A percentile compares a stretch with the other conserved stretches of the same genome.
Conservation (phyloP, 192 early-diverging fungal species). For the Lobulomyces angularis region DNA sequence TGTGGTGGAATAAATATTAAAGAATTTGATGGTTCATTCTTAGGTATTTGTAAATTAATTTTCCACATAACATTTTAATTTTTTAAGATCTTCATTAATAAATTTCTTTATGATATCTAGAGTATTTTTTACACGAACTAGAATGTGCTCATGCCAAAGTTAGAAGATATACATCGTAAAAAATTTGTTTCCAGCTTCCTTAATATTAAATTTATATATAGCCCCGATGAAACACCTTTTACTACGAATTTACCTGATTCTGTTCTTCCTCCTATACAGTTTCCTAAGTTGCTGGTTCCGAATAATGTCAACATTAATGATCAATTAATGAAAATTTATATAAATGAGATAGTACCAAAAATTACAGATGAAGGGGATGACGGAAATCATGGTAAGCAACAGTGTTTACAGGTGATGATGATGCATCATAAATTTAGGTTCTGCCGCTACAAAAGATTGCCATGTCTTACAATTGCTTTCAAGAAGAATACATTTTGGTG, state of each 20-base stretch:
- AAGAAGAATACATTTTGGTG: slow-evolving; percentile 89
- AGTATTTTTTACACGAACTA: slow-evolving; percentile 81
- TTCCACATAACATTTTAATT: no score
- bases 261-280: slow-evolving; percentile 71
- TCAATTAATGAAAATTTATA: slow-evolving; percentile 70
- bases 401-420: slow-evolving; percentile 64
- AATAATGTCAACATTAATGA: slow-evolving; percentile 80
- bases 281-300: slow-evolving; percentile 56
- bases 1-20: slow-evolving; percentile 53
- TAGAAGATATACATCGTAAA: slow-evolving; percentile 57
- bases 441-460: slow-evolving; percentile 84
- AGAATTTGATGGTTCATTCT: slow-evolving; percentile 61
- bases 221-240: slow-evolving; percentile 95
- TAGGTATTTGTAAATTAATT: no score
- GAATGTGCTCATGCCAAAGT: slow-evolving; percentile 81
- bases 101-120: no score
- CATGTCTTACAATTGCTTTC: slow-evolving; percentile 84
- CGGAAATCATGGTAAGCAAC: slow-evolving; percentile 23
- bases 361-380: neutral
- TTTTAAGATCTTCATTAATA: no score
- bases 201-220: slow-evolving; percentile 6
- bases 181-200: neutral
- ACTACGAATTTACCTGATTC: slow-evolving; percentile 66
- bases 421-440: slow-evolving; percentile 88
- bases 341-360: slow-evolving; percentile 60